A percentile compares a stretch with the other conserved stretches of the same genome.
phyloP scores from a whole-genome alignment of 2,329 filamentous ascomycete species.

The Cladosporium cucumerinum region DNA sequence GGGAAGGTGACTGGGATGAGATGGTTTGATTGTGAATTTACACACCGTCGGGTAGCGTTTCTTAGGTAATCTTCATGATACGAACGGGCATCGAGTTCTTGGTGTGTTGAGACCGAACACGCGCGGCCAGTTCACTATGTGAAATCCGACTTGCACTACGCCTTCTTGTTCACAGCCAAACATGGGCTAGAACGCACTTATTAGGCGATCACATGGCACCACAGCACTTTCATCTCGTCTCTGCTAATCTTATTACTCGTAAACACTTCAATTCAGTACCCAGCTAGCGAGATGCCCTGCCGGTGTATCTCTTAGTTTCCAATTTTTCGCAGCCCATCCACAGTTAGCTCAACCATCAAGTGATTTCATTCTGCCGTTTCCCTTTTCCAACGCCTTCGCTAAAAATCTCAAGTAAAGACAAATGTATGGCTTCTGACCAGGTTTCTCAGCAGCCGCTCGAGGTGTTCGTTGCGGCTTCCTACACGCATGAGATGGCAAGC shows the following conservation, averaged over 20 bases:
- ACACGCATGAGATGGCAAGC: not conserved
- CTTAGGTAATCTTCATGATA: not conserved
- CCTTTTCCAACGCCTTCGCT: slow-evolving; percentile 6
- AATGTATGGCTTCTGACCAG: not conserved
- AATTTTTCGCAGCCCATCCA: not conserved
- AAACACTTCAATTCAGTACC: not conserved
- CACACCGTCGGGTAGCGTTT: not conserved
- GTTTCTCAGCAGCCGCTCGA: not conserved
- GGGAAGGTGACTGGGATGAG: not conserved
- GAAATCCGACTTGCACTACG: not conserved
- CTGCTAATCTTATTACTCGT: not conserved
- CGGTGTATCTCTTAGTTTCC: not conserved
- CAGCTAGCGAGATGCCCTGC: not conserved
- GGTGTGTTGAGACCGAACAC: not conserved
- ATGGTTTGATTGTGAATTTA: not conserved
- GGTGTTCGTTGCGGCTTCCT: not conserved
- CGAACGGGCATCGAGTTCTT: not conserved
- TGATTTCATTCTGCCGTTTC: not conserved
- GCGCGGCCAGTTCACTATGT: not conserved
- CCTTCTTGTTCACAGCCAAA: not conserved
- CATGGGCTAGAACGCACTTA: not conserved
- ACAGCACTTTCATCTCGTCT: not conserved
- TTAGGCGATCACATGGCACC: not conserved
- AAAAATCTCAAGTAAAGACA: slow-evolving; percentile 3
- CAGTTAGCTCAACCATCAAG: not conserved